Evolutionary conservation across 1,139 yeast species (phyloP), one percentile per base, ranked within the genome.

Genomic region (Taphrina wiesneri): DNA sequence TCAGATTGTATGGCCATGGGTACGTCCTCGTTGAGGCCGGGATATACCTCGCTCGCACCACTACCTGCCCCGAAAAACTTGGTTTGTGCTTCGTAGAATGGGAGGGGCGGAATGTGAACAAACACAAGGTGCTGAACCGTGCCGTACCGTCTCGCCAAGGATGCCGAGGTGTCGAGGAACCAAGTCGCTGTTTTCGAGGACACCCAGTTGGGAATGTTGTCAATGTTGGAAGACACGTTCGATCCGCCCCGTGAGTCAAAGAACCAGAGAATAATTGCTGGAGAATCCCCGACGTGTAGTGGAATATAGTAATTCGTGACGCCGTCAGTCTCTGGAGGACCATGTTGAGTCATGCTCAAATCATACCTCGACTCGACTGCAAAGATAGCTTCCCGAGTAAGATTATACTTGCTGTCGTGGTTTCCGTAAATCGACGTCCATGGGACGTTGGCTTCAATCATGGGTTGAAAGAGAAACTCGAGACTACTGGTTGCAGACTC

Each of bases 81-180:
- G 21, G 5, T 11, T 17, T 49, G 54, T n/a, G 54, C 34, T 2
- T 49, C 54, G 36, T 26, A 49, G 36, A 49, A 49, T 49, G 54
- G 39, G 13, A 49, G 19, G 36, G 54, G 54, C 23, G 54, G 54
- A 49, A 49, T 49, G 54, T 49, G 54, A 13, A 49, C 54, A 49
- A 49, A 49, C 21, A 28, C 54, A 39, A 49, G 54, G 21, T 49
- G 54, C 11, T 49, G 54, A 11, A 49, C 23, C 6, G 34, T 13
- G 54, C 39, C 54, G 36, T 26, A 30, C 36, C 17, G 34, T 9
- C 9, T 15, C 6, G 34, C 17, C 21, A 49, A 17, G 4, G 21
- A 13, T 17, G 19, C 34, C 7, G 54, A 49, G 19, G 54, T 30
- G 28, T 28, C 13, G 2, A 49, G 25, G 2, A 49, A 49, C 54